These are phyloP conservation scores for Fusarium praegraminearum DNA, from an alignment of 2,329 filamentous ascomycete species.

Conservation along the genomic window DNA sequence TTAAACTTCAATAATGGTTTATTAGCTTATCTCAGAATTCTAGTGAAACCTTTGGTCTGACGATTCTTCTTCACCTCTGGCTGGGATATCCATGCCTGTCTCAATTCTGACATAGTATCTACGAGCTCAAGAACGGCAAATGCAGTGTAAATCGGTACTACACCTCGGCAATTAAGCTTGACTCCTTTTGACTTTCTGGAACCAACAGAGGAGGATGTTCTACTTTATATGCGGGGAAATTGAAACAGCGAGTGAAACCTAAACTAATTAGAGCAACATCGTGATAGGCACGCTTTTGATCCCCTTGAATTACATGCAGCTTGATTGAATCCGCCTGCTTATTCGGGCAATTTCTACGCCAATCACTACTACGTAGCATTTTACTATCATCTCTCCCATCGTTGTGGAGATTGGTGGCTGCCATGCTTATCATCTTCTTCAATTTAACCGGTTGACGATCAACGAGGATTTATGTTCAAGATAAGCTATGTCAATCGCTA, in stretches of 20 bases:
- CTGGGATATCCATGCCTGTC: background rate
- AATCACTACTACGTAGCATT: constrained; percentile 20
- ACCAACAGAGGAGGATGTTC: background rate
- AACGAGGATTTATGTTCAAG: background rate
- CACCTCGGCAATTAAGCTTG: constrained; percentile 3
- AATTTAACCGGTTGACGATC: background rate
- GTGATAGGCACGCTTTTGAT: constrained; percentile 22
- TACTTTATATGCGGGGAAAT: constrained; percentile 18
- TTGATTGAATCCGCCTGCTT: constrained; percentile 12
- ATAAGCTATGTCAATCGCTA: background rate
- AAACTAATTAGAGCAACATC: background rate
- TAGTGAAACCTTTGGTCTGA: background rate
- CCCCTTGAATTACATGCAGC: constrained; percentile 19
- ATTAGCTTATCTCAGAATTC: background rate
- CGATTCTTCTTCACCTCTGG: background rate
- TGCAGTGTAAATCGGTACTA: background rate
- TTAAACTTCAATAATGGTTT: background rate
- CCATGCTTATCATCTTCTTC: background rate
- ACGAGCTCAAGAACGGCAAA: background rate
- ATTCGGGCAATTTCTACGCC: constrained; percentile 13
- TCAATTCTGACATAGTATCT: background rate
- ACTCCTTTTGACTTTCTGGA: background rate
- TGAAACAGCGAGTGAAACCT: constrained; percentile 5
- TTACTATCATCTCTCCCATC: background rate
- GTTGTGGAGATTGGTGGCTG: background rate